Evolutionary conservation across 768 basidiomycete species (phyloP), one percentile per base, ranked within the genome.

Genomic region (Pleurotus sapidus): DNA sequence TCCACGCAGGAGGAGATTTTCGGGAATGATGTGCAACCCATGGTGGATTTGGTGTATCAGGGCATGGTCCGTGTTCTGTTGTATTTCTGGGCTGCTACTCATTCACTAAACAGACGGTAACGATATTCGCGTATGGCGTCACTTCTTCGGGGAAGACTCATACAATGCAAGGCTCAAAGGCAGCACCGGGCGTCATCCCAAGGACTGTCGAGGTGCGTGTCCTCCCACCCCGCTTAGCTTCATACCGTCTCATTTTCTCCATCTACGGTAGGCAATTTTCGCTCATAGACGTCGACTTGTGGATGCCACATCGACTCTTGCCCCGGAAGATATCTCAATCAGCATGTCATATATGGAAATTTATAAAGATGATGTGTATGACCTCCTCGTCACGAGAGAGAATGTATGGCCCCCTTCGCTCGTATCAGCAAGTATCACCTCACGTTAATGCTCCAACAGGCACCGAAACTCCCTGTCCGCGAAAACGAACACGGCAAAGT

Each of bases 91-190:
- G 15, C 6, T 18, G 42, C 23, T 37, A 46, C 53, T 61, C n/a
- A 65, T 39, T 46, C 14, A 55, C 39, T 24, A 9, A 27, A 18
- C 56, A 92, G 89, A 93, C 88, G 0, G 86, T 92, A 3, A 94
- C 92, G 8, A 85, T 95, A 14, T 94, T 95, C 61, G 90, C 91
- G 1, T 95, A 95, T 70, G 93, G 93, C 5, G 92, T 94, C 11
- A 95, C 92, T 8, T 93, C 91, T 1, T 92, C 89, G 4, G 93
- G 93, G 15, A 95, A 94, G 76, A 95, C 93, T 0, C 84, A 93
- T 69, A 96, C 94, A 0, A 95, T 96, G 91, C 93, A 95, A 72
- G 93, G 93, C 38, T 84, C 79, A 5, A 78, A 71, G 38, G 48
- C 76, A 1, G 79, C 90, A 30, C 90, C 89, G n/a, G 93, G 93